phyloP scores from a whole-genome alignment of 2,329 filamentous ascomycete species.

The Chaetothyriales sp. region DNA sequence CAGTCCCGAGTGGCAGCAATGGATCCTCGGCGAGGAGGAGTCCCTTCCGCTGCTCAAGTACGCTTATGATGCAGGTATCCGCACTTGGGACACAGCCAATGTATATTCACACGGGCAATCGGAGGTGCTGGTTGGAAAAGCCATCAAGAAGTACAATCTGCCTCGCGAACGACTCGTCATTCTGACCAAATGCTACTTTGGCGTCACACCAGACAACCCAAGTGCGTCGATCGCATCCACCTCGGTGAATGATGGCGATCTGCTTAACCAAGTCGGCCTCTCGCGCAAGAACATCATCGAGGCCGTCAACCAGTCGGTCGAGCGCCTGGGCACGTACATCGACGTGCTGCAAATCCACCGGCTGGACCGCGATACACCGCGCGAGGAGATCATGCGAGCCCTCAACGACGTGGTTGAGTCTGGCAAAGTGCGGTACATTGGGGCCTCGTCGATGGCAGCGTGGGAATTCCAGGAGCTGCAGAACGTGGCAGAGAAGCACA shows the following conservation, averaged over 20 bases:
- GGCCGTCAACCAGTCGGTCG: conserved; percentile 38
- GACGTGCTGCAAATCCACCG: conserved; percentile 38
- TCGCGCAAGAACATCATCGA: conserved; percentile 47
- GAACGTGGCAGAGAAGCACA: conserved; percentile 32
- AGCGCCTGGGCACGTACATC: conserved; percentile 32
- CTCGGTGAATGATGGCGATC: conserved; percentile 9
- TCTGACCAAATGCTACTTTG: conserved; percentile 40
- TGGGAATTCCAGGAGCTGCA: conserved; percentile 32
- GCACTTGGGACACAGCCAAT: conserved; percentile 22
- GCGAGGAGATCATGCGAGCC: conserved; percentile 35
- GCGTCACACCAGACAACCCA: conserved; percentile 19
- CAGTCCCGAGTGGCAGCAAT: conserved; percentile 18
- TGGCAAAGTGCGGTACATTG: conserved; percentile 23
- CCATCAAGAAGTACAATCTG: conserved; percentile 43
- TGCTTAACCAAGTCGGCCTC: conserved; percentile 30
- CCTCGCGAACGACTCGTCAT: conserved; percentile 43
- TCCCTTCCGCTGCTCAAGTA: conserved; percentile 17
- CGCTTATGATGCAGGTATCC: conserved; percentile 17
- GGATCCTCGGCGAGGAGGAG: conserved; percentile 16
- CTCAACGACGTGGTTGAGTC: conserved; percentile 33
- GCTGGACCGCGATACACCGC: conserved; percentile 27
- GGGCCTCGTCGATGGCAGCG: conserved; percentile 23
- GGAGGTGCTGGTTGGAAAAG: conserved; percentile 34
- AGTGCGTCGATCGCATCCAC: conserved; percentile 22
- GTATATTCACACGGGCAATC: conserved; percentile 17